A percentile compares a stretch with the other conserved stretches of the same genome.
These are phyloP conservation scores for Aspergillus spinulosporus DNA, from an alignment of 2,329 filamentous ascomycete species.

Conservation along the genomic window DNA sequence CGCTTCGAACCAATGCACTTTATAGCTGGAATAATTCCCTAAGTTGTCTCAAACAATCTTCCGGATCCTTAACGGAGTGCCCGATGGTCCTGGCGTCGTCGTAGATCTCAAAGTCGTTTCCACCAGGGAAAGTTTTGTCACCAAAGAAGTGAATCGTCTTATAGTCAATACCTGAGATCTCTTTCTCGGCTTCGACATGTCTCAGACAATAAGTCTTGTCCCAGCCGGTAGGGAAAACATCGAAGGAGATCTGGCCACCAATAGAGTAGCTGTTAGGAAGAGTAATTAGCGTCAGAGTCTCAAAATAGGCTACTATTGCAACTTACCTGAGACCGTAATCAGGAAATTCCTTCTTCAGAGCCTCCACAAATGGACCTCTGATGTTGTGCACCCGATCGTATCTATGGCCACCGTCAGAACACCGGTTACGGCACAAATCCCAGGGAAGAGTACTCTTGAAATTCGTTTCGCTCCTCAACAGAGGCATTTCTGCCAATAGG, in stretches of 20 bases:
- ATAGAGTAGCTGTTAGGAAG: slow-evolving; percentile 71
- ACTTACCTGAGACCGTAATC: slow-evolving; percentile 81
- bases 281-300: background rate
- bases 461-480: slow-evolving; percentile 76
- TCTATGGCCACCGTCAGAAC: slow-evolving; percentile 26
- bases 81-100: slow-evolving; percentile 77
- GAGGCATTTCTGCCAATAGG: slow-evolving; percentile 78
- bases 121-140: slow-evolving; percentile 87
- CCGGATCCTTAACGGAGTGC: slow-evolving; percentile 76
- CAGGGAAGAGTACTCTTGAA: slow-evolving; percentile 55
- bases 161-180: slow-evolving; percentile 65
- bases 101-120: slow-evolving; percentile 96
- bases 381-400: slow-evolving; percentile 79
- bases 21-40: slow-evolving; percentile 76
- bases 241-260: slow-evolving; percentile 96
- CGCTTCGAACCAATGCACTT: background rate
- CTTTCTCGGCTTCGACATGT: slow-evolving; percentile 80
- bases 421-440: background rate
- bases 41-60: slow-evolving; percentile 77
- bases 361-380: slow-evolving; percentile 71
- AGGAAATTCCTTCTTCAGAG: slow-evolving; percentile 76
- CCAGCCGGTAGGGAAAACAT: slow-evolving; percentile 95
- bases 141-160: slow-evolving; percentile 96
- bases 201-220: slow-evolving; percentile 97
- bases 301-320: background rate